These are phyloP conservation scores for Penicillium malachiteum DNA, from an alignment of 495 filamentous ascomycete genomes.

Conservation along the genomic window DNA sequence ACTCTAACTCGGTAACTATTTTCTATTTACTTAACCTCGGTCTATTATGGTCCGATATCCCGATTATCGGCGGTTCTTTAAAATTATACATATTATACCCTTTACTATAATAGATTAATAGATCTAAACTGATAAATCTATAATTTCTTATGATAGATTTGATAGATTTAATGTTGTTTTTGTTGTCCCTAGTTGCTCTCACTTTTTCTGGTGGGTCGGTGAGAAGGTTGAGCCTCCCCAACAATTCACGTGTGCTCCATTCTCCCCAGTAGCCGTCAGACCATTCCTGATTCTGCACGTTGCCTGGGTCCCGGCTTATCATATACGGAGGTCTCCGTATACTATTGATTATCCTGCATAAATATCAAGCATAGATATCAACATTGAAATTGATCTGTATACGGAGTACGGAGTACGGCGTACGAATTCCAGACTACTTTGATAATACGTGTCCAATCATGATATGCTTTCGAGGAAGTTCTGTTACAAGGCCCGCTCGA, in stretches of 20 bases:
- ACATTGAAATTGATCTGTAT: background rate
- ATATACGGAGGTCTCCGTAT: no score
- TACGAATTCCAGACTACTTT: background rate
- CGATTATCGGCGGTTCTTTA: no score
- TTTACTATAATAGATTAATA: background rate
- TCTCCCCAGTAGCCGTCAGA: constrained; percentile 30
- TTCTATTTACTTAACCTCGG: no score
- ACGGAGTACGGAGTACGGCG: no score
- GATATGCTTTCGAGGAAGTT: constrained; percentile 35
- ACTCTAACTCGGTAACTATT: background rate
- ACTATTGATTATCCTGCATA: no score
- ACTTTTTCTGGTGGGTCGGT: constrained; percentile 20
- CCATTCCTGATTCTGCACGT: constrained; percentile 18
- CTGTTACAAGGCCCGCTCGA: constrained; percentile 51
- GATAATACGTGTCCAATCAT: constrained; percentile 13
- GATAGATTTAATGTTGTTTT: background rate
- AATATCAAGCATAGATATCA: no score
- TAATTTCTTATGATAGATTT: background rate
- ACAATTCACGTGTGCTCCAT: constrained; percentile 29
- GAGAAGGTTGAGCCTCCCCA: constrained; percentile 29
- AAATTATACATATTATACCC: no score
- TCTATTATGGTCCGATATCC: no score
- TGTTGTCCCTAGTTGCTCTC: background rate
- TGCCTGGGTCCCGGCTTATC: background rate
- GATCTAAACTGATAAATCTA: background rate